phyloP scores from a whole-genome alignment of 495 filamentous ascomycete genomes.

The Neurospora cerealis region DNA sequence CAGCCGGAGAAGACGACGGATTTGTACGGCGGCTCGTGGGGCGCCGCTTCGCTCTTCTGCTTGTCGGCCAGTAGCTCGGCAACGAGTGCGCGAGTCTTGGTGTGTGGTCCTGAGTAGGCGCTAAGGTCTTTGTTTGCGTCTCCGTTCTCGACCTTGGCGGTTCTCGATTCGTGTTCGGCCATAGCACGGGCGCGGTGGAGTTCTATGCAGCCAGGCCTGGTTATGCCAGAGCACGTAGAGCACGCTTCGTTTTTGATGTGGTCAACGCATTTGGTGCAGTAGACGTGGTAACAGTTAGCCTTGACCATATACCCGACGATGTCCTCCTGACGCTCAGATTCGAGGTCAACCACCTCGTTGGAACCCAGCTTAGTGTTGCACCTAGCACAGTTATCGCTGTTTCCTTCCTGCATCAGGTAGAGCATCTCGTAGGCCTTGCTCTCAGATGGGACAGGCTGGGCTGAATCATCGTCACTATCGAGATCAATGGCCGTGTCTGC shows the following conservation, averaged over 20 bases:
- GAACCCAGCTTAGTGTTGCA: slow-evolving; percentile 55
- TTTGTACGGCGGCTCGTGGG: slow-evolving; percentile 61
- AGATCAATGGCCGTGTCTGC: slow-evolving; percentile 77
- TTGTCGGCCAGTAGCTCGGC: slow-evolving; percentile 51
- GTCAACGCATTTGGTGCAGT: slow-evolving; percentile 66
- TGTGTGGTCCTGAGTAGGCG: slow-evolving; percentile 76
- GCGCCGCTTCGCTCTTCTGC: slow-evolving; percentile 46
- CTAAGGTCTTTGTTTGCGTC: slow-evolving; percentile 44
- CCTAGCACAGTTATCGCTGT: slow-evolving; percentile 55
- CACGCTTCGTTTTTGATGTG: slow-evolving; percentile 32
- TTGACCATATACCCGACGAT: slow-evolving; percentile 55
- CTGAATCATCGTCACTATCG: slow-evolving; percentile 59
- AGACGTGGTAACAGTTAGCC: slow-evolving; percentile 70
- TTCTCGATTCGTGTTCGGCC: slow-evolving; percentile 42
- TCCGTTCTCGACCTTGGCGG: slow-evolving; percentile 26
- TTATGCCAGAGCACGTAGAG: slow-evolving; percentile 2
- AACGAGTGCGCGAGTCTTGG: slow-evolving; percentile 76
- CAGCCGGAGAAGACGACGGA: slow-evolving; percentile 89
- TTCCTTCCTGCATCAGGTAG: slow-evolving; percentile 67
- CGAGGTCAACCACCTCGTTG: slow-evolving; percentile 39
- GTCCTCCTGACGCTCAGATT: slow-evolving; percentile 49
- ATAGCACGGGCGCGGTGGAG: slow-evolving; percentile 57
- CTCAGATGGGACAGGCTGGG: slow-evolving; percentile 40
- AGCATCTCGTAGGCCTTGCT: slow-evolving; percentile 75
- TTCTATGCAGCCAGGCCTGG: slow-evolving; percentile 47